phyloP scores from a whole-genome alignment of 495 filamentous ascomycete species.

The Penicillium subrubescens region DNA sequence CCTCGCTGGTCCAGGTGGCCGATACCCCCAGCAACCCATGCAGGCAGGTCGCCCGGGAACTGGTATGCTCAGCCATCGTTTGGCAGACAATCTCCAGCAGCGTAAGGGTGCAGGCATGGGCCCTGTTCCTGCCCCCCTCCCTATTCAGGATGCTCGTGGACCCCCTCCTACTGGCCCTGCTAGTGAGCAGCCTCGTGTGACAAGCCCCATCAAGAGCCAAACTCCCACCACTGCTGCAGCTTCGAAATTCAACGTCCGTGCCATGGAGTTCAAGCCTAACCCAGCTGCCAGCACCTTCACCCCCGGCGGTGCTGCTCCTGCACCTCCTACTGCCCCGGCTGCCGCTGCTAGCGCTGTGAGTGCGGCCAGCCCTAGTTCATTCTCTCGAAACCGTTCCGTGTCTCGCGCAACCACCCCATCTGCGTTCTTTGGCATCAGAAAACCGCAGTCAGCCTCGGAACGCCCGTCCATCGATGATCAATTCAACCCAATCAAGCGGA shows the following conservation, averaged over 20 bases:
- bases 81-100: constrained; percentile 58
- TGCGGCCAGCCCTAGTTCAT: constrained; percentile 60
- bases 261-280: constrained; percentile 81
- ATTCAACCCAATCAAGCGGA: constrained; percentile 76
- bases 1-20: constrained; percentile 37
- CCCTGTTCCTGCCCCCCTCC: constrained; percentile 55
- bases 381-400: constrained; percentile 50
- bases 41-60: constrained; percentile 46
- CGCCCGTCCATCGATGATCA: constrained; percentile 63
- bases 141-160: constrained; percentile 53
- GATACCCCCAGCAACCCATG: constrained; percentile 44
- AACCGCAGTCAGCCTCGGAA: constrained; percentile 57
- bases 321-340: constrained; percentile 62
- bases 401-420: constrained; percentile 53
- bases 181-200: constrained; percentile 43
- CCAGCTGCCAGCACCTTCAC: constrained; percentile 77
- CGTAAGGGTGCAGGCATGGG: constrained; percentile 51
- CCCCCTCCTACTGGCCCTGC: constrained; percentile 54
- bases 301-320: constrained; percentile 62
- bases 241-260: constrained; percentile 78
- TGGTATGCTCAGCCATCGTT: constrained; percentile 54
- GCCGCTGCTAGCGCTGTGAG: constrained; percentile 2
- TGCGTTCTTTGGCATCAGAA: constrained; percentile 60
- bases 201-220: constrained; percentile 49
- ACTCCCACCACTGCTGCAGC: constrained; percentile 55